Base-by-base conservation (phyloP, 495 filamentous ascomycete genomes). In the Hyphodiscus hymeniophilus region DNA sequence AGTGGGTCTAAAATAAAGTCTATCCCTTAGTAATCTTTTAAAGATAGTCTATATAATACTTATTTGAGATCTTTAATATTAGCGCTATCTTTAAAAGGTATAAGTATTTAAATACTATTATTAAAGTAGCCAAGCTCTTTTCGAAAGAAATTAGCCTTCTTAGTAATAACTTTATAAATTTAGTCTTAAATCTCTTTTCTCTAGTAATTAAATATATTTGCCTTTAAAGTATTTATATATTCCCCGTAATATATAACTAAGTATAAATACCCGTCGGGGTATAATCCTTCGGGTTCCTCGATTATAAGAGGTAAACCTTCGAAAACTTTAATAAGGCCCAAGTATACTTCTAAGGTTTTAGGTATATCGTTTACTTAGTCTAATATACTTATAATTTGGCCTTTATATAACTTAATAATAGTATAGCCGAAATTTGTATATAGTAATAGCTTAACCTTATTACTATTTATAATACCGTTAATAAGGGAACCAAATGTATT, bases 51-150 rank as follows among this genome's bases (percentile, higher is more conserved):
- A 28, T 50, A 50, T 38, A 17, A 20, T 12, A 4, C 5, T 18
- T 50, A n/a, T 3, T 21, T n/a, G 0, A 50, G 18, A 8, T 38
- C 24, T 3, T 1, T 7, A 1, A 56, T 2, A 11, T 53, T 21
- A 0, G 40, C 45, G 6, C 28, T 33, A 1, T 24, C 12, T 10
- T 33, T 45, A 23, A 56, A 52, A 1, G 38, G n/a, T 1, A 52
- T 49, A 0, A 36, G 54, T 42, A 56, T 56, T 6, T 13, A 20
- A 3, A 53, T 45, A 2, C 26, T 34, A 28, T 56, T 30, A 41
- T 56, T 56, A 31, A 56, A 56, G 4, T 16, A 17, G 0, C 54
- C 44, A 15, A 56, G 26, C 6, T 44, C 31, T 12, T 38, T 20
- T 7, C 48, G n/a, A 20, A 56, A 56, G 3, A 52, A 44, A 2